Evolutionary conservation across 306 rosid genomes (phyloP).

Genomic region (Senna tora): DNA sequence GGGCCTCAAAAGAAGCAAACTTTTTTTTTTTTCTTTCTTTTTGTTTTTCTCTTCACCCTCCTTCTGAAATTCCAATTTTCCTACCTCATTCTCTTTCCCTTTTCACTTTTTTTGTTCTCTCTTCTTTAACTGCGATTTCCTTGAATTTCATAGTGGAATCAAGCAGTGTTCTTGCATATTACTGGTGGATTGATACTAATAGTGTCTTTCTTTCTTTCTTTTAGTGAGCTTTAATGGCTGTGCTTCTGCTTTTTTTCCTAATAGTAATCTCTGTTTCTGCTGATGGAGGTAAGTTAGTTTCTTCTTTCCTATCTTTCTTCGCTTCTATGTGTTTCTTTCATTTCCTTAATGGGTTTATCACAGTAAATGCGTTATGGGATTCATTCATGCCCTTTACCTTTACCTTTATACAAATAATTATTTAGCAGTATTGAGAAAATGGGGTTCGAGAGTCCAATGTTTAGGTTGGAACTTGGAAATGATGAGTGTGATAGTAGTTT

Average conservation of each 20-base stretch:
- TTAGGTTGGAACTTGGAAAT: background rate
- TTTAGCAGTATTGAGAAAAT: background rate
- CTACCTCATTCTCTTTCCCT: background rate
- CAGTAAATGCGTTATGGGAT: background rate
- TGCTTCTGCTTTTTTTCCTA: constrained; percentile 48
- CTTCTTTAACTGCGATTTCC: background rate
- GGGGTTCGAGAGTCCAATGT: background rate
- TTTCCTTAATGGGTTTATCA: background rate
- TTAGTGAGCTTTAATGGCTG: constrained; percentile 52
- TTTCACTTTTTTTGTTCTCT: background rate
- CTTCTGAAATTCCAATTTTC: constrained; percentile 8
- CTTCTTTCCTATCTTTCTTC: background rate
- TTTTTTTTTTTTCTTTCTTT: constrained; percentile 1
- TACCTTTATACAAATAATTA: background rate
- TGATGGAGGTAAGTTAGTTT: constrained; percentile 63
- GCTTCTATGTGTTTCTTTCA: background rate
- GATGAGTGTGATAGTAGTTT: background rate
- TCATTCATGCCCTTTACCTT: background rate
- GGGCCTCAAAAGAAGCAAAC: constrained; percentile 48
- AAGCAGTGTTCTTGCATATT: constrained; percentile 24
- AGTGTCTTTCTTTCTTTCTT: constrained; percentile 1
- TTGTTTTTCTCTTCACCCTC: constrained; percentile 33
- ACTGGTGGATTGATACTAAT: constrained; percentile 25
- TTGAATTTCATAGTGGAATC: constrained; percentile 17
- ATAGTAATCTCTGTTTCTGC: constrained; percentile 55